A percentile compares a stretch with the other conserved stretches of the same genome.
Conservation (phyloP, 2,329 filamentous ascomycete genomes). For the Thielaviopsis populi region DNA sequence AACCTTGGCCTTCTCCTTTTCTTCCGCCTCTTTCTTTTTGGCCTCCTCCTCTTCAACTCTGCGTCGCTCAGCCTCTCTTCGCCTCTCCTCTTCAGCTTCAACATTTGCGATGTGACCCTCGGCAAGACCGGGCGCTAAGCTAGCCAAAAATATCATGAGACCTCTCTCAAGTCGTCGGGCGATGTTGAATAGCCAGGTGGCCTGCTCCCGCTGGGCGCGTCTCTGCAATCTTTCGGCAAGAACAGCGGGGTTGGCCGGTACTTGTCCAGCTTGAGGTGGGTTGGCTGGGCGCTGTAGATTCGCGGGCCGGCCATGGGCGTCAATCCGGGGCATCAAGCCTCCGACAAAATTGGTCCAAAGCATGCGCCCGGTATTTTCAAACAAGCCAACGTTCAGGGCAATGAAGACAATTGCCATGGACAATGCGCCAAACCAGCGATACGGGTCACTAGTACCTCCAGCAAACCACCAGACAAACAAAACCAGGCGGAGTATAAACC, state of each 20-base stretch:
- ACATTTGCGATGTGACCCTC: constrained; percentile 48
- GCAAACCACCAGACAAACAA: constrained; percentile 53
- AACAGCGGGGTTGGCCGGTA: constrained; percentile 28
- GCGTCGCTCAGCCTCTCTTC: constrained; percentile 28
- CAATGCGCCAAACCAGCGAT: constrained; percentile 41
- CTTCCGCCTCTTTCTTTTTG: constrained; percentile 17
- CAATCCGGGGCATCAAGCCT: constrained; percentile 34
- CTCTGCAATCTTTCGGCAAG: constrained; percentile 40
- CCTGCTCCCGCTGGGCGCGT: constrained; percentile 30
- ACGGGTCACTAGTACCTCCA: constrained; percentile 41
- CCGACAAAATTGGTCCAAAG: constrained; percentile 42
- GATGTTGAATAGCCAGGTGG: constrained; percentile 35
- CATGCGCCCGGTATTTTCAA: constrained; percentile 40
- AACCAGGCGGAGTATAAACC: constrained; percentile 42
- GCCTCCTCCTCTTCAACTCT: constrained; percentile 20
- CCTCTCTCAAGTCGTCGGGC: constrained; percentile 35
- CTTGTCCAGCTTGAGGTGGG: background rate
- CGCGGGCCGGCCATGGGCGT: constrained; percentile 26
- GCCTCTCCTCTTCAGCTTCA: constrained; percentile 36
- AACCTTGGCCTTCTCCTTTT: background rate
- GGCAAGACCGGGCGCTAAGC: constrained; percentile 49
- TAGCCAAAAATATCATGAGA: constrained; percentile 48
- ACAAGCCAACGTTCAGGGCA: constrained; percentile 41
- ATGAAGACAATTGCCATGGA: constrained; percentile 40
- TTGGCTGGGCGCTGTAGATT: constrained; percentile 21